Percentiles rank a stretch among this genome's conserved stretches.
These are phyloP conservation scores for Arxiozyma bovina DNA, from an alignment of 1,139 yeast genomes.

Conservation along the genomic window DNA sequence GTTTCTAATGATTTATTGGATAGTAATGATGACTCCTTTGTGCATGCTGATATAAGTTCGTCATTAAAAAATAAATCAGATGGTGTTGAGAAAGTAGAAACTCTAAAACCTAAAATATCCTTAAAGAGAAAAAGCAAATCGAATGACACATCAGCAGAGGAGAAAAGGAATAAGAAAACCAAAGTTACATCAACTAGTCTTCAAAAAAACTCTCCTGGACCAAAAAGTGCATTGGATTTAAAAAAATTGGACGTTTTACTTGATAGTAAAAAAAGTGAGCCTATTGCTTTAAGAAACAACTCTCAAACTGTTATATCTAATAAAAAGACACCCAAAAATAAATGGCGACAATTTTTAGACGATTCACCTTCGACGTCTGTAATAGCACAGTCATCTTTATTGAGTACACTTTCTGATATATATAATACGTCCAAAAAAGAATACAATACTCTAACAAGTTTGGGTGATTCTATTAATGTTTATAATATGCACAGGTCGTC, in stretches of 20 bases:
- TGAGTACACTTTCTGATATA: not conserved
- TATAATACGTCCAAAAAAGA: not conserved
- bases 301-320: not conserved
- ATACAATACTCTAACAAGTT: not conserved
- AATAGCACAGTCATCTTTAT: not conserved
- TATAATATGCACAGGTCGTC: not conserved
- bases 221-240: not conserved
- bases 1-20: not conserved
- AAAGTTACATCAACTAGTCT: not conserved
- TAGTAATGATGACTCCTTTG: no score
- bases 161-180: no score
- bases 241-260: not conserved
- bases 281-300: not conserved
- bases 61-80: no score
- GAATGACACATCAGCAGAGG: not conserved
- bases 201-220: not conserved
- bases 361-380: not conserved
- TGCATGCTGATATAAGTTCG: not conserved
- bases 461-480: not conserved
- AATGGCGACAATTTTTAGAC: not conserved
- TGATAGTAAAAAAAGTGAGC: not conserved
- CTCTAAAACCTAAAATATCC: not conserved
- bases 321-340: not conserved
- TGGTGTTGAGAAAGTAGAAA: no score
- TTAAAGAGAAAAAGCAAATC: not conserved